A percentile compares a stretch with the other conserved stretches of the same genome.
Conservation (phyloP, 2,329 filamentous ascomycete genomes). For the Penicillium sp. region DNA sequence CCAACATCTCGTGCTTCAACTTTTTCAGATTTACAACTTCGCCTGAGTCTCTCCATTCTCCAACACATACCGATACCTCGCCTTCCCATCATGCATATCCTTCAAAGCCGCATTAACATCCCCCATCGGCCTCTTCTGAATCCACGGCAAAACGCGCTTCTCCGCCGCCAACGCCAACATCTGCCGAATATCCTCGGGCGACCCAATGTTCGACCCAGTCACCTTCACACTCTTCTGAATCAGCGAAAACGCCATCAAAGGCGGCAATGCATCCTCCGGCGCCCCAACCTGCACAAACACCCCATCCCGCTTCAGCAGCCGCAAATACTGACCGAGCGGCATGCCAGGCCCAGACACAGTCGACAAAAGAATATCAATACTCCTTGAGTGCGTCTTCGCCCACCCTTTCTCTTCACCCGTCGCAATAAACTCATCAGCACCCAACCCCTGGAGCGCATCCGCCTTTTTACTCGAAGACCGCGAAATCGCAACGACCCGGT, state of each 20-base stretch:
- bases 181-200: constrained; percentile 43
- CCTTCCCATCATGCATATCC: constrained; percentile 50
- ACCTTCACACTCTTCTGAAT: constrained; percentile 59
- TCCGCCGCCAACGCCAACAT: constrained; percentile 48
- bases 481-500: constrained; percentile 61
- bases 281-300: constrained; percentile 67
- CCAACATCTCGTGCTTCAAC: neutral
- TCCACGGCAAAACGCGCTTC: constrained; percentile 47
- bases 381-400: constrained; percentile 50
- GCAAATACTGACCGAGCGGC: constrained; percentile 64
- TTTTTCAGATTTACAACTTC: constrained; percentile 27
- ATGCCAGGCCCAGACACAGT: constrained; percentile 63
- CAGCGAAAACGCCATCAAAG: constrained; percentile 59
- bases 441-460: constrained; percentile 54
- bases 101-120: constrained; percentile 46
- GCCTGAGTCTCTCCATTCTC: constrained; percentile 39
- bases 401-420: constrained; percentile 60
- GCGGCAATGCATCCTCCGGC: constrained; percentile 60
- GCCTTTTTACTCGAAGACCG: constrained; percentile 51
- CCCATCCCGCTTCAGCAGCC: constrained; percentile 60
- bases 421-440: constrained; percentile 58
- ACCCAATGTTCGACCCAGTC: constrained; percentile 51
- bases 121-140: constrained; percentile 43
- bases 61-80: constrained; percentile 51
- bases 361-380: constrained; percentile 58